A percentile compares a stretch with the other conserved stretches of the same genome.
These are phyloP conservation scores for Paxillus rubicundulus DNA, from an alignment of 768 basidiomycete species.

Conservation along the genomic window DNA sequence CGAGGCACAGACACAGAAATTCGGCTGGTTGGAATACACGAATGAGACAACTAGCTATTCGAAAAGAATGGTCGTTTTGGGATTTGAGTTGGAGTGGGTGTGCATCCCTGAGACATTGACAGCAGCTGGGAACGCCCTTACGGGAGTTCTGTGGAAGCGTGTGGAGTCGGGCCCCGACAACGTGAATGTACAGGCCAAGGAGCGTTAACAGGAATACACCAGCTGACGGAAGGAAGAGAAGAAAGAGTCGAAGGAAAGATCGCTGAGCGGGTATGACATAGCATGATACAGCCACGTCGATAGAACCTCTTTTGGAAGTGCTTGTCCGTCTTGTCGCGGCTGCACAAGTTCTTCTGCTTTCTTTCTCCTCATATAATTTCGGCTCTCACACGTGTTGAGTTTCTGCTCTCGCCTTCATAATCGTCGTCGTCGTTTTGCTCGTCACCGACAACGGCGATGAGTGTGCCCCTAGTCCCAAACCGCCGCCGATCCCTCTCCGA, in stretches of 20 bases:
- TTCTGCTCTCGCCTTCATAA: slow-evolving; percentile 10
- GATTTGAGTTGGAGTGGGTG: not conserved
- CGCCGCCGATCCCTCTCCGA: slow-evolving; percentile 54
- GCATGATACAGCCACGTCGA: not conserved
- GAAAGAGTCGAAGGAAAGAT: not conserved
- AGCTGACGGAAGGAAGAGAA: not conserved
- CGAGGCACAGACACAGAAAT: not conserved
- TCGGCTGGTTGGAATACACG: not conserved
- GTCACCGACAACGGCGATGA: slow-evolving; percentile 16
- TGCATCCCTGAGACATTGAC: no score
- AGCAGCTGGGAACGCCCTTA: no score
- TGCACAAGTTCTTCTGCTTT: slow-evolving; percentile 16
- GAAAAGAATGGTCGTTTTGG: not conserved
- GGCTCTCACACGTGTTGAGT: slow-evolving; percentile 15
- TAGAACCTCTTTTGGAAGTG: slow-evolving; percentile 24
- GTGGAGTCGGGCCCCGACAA: not conserved
- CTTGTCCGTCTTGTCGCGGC: slow-evolving; percentile 21
- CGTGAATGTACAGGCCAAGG: not conserved
- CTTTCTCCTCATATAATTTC: slow-evolving; percentile 11
- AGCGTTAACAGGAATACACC: not conserved
- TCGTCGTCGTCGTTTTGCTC: slow-evolving; percentile 1
- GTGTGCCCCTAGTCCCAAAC: slow-evolving; percentile 34
- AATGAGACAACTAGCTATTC: not conserved
- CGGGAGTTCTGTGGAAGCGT: no score
- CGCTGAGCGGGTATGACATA: no score